These are phyloP conservation scores for Choiromyces venosus DNA, from an alignment of 495 filamentous ascomycete genomes.

Conservation along the genomic window DNA sequence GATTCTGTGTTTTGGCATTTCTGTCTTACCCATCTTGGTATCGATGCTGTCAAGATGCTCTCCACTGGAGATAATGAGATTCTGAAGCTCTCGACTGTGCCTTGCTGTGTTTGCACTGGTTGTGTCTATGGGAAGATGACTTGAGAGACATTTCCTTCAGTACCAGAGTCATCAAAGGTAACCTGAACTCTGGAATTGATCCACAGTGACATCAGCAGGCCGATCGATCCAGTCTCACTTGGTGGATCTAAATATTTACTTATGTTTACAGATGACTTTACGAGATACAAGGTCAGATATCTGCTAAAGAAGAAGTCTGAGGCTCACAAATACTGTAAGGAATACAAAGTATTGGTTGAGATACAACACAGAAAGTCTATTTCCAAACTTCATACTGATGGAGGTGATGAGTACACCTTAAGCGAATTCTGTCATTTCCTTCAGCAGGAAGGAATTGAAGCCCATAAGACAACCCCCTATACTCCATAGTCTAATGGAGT, in stretches of 20 bases:
- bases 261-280: too few species aligned
- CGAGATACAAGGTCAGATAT: too few species aligned
- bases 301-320: too few species aligned
- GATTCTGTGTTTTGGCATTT: neutral
- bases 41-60: too few species aligned
- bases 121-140: neutral
- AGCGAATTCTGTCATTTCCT: neutral
- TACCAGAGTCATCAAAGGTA: neutral
- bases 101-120: too few species aligned
- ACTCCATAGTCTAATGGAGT: slow-evolving; percentile 1
- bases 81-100: too few species aligned
- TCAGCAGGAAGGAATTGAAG: neutral
- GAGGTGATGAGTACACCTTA: slow-evolving; percentile 8
- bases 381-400: neutral
- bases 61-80: too few species aligned
- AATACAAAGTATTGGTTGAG: too few species aligned
- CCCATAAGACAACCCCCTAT: neutral
- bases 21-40: neutral
- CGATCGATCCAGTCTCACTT: neutral
- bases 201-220: neutral
- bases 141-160: neutral
- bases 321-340: too few species aligned
- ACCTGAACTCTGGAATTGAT: neutral
- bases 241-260: neutral
- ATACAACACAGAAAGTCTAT: too few species aligned